A percentile compares a stretch with the other conserved stretches of the same genome.
These are phyloP conservation scores for Setaria viridis DNA, from an alignment of 202 grass and related monocot species.

Conservation along the genomic window DNA sequence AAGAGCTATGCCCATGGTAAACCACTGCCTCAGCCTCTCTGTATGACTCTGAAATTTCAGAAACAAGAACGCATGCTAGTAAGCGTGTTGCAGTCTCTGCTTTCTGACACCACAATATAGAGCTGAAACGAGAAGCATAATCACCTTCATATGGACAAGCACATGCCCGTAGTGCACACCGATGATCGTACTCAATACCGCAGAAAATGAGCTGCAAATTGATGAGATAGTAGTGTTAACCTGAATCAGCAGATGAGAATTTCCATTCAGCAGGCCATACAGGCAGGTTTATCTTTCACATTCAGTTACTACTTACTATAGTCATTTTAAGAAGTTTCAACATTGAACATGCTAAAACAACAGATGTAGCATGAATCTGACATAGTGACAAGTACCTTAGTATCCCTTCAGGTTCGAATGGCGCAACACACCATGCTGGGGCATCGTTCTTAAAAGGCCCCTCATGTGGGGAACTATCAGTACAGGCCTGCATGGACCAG, in stretches of 20 bases:
- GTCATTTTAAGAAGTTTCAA: neutral
- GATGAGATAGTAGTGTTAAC: neutral
- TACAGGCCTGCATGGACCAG: slow-evolving; percentile 64
- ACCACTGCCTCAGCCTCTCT: slow-evolving; percentile 82
- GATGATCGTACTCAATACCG: slow-evolving; percentile 82
- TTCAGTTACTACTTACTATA: neutral
- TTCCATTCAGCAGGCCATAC: neutral
- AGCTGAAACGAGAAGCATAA: neutral
- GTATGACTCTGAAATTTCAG: slow-evolving; percentile 58
- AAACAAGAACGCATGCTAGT: slow-evolving; percentile 19
- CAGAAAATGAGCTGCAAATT: slow-evolving; percentile 70
- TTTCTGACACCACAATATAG: neutral
- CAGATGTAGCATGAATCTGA: neutral
- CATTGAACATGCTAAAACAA: neutral
- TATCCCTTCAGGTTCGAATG: slow-evolving; percentile 95
- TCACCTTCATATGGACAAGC: slow-evolving; percentile 87
- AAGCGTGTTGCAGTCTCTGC: neutral
- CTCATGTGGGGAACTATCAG: slow-evolving; percentile 75
- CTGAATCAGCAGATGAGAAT: neutral
- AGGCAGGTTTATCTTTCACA: neutral
- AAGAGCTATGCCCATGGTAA: slow-evolving; percentile 64
- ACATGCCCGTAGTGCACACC: slow-evolving; percentile 88
- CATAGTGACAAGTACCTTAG: slow-evolving; percentile 58
- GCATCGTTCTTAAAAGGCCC: slow-evolving; percentile 71
- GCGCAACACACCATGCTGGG: slow-evolving; percentile 80